Conservation (phyloP, 2,329 filamentous ascomycete genomes). For the Hymenoscyphus fructigenus region DNA sequence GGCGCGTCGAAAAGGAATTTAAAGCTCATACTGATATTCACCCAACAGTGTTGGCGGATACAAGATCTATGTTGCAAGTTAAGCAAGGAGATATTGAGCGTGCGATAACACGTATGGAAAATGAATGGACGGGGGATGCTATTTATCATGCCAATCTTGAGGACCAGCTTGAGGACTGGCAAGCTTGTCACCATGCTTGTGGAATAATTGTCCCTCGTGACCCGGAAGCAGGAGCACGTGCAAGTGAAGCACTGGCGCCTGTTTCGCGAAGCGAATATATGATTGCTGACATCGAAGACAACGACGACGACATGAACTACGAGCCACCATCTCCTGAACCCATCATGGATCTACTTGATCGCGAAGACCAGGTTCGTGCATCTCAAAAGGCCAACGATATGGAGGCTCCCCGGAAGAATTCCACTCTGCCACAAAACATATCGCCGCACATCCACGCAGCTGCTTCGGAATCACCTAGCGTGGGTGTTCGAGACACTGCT, state of each 20-base stretch:
- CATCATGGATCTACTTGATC: background rate
- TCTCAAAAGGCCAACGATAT: background rate
- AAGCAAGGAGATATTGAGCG: background rate
- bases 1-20: background rate
- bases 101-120: background rate
- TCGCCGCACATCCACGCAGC: background rate
- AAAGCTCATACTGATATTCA: too few species aligned
- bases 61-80: background rate
- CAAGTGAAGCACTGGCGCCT: background rate
- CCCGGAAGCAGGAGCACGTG: background rate
- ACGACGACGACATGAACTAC: background rate
- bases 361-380: background rate
- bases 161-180: background rate
- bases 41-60: background rate
- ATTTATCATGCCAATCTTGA: background rate
- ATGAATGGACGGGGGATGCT: too few species aligned
- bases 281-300: background rate
- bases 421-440: background rate
- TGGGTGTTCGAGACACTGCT: background rate
- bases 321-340: background rate
- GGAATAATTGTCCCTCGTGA: background rate
- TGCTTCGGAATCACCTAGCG: background rate
- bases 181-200: background rate
- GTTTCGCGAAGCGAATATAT: background rate
- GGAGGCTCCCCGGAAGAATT: background rate